phyloP scores from a whole-genome alignment of 352 stramenopile species.

The Phytophthora cryptogea region DNA sequence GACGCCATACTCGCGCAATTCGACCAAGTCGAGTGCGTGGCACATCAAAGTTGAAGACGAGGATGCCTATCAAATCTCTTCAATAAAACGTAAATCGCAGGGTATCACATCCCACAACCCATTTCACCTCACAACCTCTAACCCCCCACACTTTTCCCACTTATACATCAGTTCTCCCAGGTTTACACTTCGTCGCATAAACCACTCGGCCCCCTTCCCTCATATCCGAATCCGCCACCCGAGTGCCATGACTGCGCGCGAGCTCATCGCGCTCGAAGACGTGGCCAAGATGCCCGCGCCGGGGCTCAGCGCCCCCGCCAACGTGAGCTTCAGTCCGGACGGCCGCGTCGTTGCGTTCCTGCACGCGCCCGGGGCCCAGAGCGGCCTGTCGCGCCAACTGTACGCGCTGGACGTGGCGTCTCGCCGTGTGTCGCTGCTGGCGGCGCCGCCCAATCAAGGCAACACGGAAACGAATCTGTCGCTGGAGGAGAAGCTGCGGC shows the following conservation, averaged over 20 bases:
- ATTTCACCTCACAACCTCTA: not conserved
- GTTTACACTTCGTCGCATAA: not conserved
- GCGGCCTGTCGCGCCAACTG: slow-evolving; percentile 83
- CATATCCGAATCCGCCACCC: slow-evolving; percentile 27
- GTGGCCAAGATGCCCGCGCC: slow-evolving; percentile 88
- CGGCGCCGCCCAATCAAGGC: slow-evolving; percentile 68
- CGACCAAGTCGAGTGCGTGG: slow-evolving; percentile 5
- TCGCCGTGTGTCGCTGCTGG: slow-evolving; percentile 60
- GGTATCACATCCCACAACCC: not conserved
- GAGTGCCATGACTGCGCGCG: slow-evolving; percentile 17
- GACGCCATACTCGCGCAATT: slow-evolving; percentile 63
- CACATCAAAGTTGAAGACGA: slow-evolving; percentile 16
- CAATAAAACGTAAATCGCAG: not conserved
- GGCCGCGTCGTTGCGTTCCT: slow-evolving; percentile 86
- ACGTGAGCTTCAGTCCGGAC: slow-evolving; percentile 87
- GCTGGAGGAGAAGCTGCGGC: slow-evolving; percentile 91
- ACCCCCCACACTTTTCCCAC: not conserved
- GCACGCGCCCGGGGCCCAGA: slow-evolving; percentile 76
- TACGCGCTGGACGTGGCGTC: slow-evolving; percentile 79
- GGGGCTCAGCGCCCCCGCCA: slow-evolving; percentile 77
- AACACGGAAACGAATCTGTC: slow-evolving; percentile 89
- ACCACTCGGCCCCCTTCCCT: not conserved
- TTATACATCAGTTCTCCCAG: not conserved
- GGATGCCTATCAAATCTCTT: slow-evolving; percentile 4
- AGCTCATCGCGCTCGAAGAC: slow-evolving; percentile 83